phyloP scores from a whole-genome alignment of 768 basidiomycete species.

The Lepiota brunneoincarnata region DNA sequence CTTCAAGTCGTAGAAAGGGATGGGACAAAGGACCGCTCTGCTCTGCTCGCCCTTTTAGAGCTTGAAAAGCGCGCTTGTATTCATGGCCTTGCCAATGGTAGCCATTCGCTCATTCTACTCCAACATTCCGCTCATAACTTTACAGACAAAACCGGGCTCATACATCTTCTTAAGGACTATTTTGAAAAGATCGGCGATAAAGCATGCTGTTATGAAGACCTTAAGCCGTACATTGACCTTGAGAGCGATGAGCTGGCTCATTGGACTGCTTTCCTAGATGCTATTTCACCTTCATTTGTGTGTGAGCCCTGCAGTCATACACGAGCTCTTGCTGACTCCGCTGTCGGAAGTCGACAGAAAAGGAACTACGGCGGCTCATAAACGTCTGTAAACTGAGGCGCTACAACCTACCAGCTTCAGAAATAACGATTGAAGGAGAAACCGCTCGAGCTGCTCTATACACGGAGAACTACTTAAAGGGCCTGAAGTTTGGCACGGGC shows the following conservation, averaged over 20 bases:
- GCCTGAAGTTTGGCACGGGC: slow-evolving; percentile 60
- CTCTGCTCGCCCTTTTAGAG: slow-evolving; percentile 70
- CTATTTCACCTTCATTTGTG: slow-evolving; percentile 48
- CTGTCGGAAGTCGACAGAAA: slow-evolving; percentile 39
- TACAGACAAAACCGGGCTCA: slow-evolving; percentile 43
- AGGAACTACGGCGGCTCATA: slow-evolving; percentile 64
- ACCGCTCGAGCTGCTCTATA: slow-evolving; percentile 47
- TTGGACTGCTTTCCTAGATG: slow-evolving; percentile 55
- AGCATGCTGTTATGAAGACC: slow-evolving; percentile 84
- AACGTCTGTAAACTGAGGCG: slow-evolving; percentile 78
- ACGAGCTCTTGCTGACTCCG: slow-evolving; percentile 1
- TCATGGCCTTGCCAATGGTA: slow-evolving; percentile 49
- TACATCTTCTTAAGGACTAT: slow-evolving; percentile 60
- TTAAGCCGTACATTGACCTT: slow-evolving; percentile 62
- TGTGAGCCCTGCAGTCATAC: slow-evolving; percentile 16
- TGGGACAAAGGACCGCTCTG: slow-evolving; percentile 72
- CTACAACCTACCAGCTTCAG: slow-evolving; percentile 45
- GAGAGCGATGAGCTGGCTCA: slow-evolving; percentile 41
- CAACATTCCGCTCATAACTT: background rate
- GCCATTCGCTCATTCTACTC: background rate
- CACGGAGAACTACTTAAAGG: slow-evolving; percentile 60
- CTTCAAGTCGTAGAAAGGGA: slow-evolving; percentile 57
- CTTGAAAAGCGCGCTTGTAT: slow-evolving; percentile 58
- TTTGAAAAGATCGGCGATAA: slow-evolving; percentile 75
- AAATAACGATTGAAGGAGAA: slow-evolving; percentile 60